These are phyloP conservation scores for Tolypocladium sp. DNA, from an alignment of 2,329 filamentous ascomycete genomes.

Conservation along the genomic window DNA sequence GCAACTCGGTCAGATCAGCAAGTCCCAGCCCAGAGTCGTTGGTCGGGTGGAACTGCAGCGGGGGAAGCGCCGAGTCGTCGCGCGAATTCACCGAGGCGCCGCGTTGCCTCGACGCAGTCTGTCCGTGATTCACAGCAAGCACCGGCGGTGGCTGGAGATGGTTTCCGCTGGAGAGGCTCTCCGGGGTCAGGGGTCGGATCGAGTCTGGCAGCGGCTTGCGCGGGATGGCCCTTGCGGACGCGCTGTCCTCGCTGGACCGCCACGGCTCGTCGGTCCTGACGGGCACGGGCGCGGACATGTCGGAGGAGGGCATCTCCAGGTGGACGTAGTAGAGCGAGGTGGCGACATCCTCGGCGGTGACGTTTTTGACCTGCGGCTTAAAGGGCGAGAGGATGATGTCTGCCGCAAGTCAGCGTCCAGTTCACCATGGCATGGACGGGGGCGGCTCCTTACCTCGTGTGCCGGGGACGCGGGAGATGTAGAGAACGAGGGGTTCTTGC, in stretches of 20 bases:
- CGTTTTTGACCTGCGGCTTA: conserved; percentile 80
- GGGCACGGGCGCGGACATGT: conserved; percentile 26
- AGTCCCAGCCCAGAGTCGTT: conserved; percentile 5
- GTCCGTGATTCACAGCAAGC: not conserved
- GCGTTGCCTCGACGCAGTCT: not conserved
- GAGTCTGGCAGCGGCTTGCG: conserved; percentile 41
- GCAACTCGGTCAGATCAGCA: not conserved
- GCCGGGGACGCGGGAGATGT: conserved; percentile 88
- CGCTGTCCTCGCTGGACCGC: conserved; percentile 34
- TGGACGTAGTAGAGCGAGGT: conserved; percentile 90
- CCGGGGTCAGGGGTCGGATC: conserved; percentile 16
- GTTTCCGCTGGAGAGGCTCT: conserved; percentile 8
- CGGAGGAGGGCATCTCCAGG: conserved; percentile 46
- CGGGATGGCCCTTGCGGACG: conserved; percentile 34
- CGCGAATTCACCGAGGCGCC: conserved; percentile 12
- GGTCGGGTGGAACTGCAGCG: conserved; percentile 4
- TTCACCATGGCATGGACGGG: not conserved
- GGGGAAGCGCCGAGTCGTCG: conserved; percentile 5
- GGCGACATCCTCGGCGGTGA: conserved; percentile 78
- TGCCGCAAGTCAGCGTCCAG: conserved; percentile 24
- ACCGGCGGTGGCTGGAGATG: conserved; percentile 1
- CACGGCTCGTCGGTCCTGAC: conserved; percentile 20
- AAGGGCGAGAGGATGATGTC: conserved; percentile 89
- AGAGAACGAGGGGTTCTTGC: conserved; percentile 68
- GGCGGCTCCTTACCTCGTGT: conserved; percentile 65